Percentiles rank a stretch among this genome's conserved stretches.
These are phyloP conservation scores for Lactarius tabidus DNA, from an alignment of 768 basidiomycete genomes.

Conservation along the genomic window DNA sequence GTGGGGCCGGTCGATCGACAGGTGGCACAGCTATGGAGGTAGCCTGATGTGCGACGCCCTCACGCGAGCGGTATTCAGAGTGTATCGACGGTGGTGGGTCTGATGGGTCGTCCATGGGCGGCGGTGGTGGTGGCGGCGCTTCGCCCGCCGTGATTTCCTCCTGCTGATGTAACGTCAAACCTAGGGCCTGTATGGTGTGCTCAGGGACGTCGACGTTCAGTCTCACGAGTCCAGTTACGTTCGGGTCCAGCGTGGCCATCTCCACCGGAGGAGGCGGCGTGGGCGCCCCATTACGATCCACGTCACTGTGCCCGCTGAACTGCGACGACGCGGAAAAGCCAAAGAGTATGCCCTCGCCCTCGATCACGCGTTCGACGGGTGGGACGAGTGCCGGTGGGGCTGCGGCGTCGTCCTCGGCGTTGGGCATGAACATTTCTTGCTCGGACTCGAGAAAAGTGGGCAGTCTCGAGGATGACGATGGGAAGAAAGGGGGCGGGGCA, in stretches of 20 bases:
- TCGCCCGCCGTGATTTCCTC: constrained; percentile 34
- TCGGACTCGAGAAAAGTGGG: constrained; percentile 83
- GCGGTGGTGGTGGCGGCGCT: constrained; percentile 69
- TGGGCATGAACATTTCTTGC: constrained; percentile 65
- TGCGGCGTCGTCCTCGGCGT: constrained; percentile 37
- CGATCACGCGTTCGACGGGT: constrained; percentile 38
- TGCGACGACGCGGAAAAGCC: constrained; percentile 69
- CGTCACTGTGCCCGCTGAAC: constrained; percentile 75
- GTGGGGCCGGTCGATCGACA: constrained; percentile 22
- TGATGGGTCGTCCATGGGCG: constrained; percentile 79
- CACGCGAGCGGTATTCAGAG: constrained; percentile 56
- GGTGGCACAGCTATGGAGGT: constrained; percentile 25
- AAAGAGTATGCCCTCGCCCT: constrained; percentile 74
- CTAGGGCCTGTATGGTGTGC: constrained; percentile 52
- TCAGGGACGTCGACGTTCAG: constrained; percentile 51
- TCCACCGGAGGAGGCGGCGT: constrained; percentile 77
- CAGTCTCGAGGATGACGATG: constrained; percentile 42
- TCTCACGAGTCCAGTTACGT: constrained; percentile 63
- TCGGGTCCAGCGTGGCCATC: constrained; percentile 65
- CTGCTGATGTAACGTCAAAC: constrained; percentile 51
- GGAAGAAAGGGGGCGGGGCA: constrained; percentile 66
- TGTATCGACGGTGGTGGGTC: constrained; percentile 89
- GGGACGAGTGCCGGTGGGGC: constrained; percentile 33
- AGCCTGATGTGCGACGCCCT: constrained; percentile 29
- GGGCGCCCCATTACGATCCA: constrained; percentile 47